phyloP scores from a whole-genome alignment of 75 land plant species.

The Adiantum capillusveneris region DNA sequence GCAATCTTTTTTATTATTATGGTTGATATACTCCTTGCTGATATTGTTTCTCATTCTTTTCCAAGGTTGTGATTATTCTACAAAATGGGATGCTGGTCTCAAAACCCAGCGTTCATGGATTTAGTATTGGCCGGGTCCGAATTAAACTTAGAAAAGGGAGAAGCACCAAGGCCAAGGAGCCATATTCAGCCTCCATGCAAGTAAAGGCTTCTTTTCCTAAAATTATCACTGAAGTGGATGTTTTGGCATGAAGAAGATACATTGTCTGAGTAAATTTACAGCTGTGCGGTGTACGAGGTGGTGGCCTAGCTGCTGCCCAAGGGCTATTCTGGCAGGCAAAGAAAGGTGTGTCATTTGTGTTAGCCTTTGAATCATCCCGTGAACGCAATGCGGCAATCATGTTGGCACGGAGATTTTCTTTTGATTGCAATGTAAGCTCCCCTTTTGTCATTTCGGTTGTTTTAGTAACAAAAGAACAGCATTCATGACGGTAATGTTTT shows the following conservation, averaged over 20 bases:
- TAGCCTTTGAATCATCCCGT: conserved; percentile 81
- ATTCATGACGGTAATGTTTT: too few relatives aligned
- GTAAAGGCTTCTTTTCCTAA: too few relatives aligned
- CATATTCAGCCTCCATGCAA: conserved; percentile 81
- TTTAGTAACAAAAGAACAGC: too few relatives aligned
- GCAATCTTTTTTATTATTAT: too few relatives aligned
- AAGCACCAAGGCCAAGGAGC: conserved; percentile 61
- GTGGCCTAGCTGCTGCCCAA: conserved; percentile 73
- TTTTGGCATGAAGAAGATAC: too few relatives aligned
- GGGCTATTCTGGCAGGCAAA: conserved; percentile 80
- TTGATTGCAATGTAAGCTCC: conserved; percentile 72
- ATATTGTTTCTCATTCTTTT: neutral
- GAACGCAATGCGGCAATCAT: conserved; percentile 95
- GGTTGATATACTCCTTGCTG: too few relatives aligned
- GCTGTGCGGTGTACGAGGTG: conserved; percentile 91
- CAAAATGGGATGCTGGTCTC: conserved; percentile 61
- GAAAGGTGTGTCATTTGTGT: conserved; percentile 56
- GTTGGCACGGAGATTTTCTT: conserved; percentile 80
- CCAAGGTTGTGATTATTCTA: conserved; percentile 63
- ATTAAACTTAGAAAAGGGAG: conserved; percentile 78
- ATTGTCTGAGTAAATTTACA: conserved; percentile 18
- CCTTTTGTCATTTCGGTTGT: neutral
- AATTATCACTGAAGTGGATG: too few relatives aligned
- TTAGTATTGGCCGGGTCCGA: conserved; percentile 68
- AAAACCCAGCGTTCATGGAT: conserved; percentile 47